Base-by-base conservation (phyloP, 2,329 filamentous ascomycete species). In the Fusarium coicis region DNA sequence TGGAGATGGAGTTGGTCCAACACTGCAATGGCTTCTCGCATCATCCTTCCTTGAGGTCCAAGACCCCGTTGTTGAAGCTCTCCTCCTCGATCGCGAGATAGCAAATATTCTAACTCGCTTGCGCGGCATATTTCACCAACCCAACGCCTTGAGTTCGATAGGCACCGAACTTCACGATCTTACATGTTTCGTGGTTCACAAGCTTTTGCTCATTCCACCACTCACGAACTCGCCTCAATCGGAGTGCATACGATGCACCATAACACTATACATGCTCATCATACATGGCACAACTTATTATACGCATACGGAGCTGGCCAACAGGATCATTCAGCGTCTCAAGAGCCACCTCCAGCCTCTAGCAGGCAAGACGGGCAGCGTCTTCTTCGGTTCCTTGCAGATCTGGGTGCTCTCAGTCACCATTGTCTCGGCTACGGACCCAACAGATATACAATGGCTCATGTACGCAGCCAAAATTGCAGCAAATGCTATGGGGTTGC, bases 241-340 rank as follows among this genome's bases (percentile, higher is more conserved):
- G 0, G 84, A 87, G 72, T 85, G 80, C 60, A 59, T 89, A n/a
- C 86, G 87, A 14, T 85, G 84, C 59, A 83, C 83, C 7, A 79
- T 84, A 3, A 76, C 84, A 1, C 81, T 89, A 0, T 89, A 87
- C 78, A 86, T 89, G 84, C 83, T 90, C 23, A 82, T 83, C 44
- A 80, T 87, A 1, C 88, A 89, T 16, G 88, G 87, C 0, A 84
- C 87, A 34, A 88, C 87, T 14, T 90, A 89, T 72, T 90, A 87
- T 68, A 85, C 87, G 4, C 87, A 89, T 66, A 81, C 79, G 0
- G 80, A 79, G 15, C 79, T 88, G 16, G 66, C 81, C 8, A 80
- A 81, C 50, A 77, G 70, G 0, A 78, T 86, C 4, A 69, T 84
- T 18, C 34, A 63, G 5, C 79, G 74, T 26, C 77, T 87, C 19